Evolutionary conservation across 1,284 basidiomycete species (phyloP), one percentile per base, ranked within the genome.

Genomic region (Austroboletus rostrupii): DNA sequence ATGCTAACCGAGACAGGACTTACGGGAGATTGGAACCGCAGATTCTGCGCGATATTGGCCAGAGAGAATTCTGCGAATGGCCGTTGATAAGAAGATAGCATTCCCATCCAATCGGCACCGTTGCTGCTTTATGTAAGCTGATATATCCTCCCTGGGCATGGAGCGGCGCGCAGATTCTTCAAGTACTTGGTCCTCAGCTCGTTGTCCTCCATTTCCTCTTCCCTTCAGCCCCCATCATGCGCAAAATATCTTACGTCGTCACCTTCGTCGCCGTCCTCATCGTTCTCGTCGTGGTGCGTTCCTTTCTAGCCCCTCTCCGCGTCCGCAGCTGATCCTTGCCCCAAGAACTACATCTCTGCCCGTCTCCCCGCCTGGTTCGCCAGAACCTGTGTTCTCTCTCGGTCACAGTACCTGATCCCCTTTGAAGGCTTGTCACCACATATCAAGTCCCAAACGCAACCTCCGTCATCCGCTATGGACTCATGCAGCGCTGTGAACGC

Each of bases 331-430:
- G 37, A 50, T 38, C 21, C 31, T 8, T 17, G 5, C 17, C n/a
- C 5, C 19, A 55, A 87, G 85, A 85, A 83, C 53, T 58, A 82
- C 33, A 52, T 85, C 20, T 81, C 83, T 40, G 65, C 74, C n/a
- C 67, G 65, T 50, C 75, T 79, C 46, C 72, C 75, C 54, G 83
- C 87, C 68, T 89, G 86, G 86, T 86, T 62, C 54, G 78, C 65
- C 52, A 51, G 53, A 55, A 50, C 54, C 35, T 47, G 45, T 53
- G 42, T 48, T 50, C 48, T 49, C 35, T 46, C 33, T 19, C 44
- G 14, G 45, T 51, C 57, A 41, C 33, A 33, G 47, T 31, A 23
- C 60, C 54, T 59, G 43, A 64, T 50, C 50, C 54, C 20, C 40
- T 63, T 65, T 64, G 45, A 61, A 85, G 86, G 87, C 75, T 89